phyloP scores from a whole-genome alignment of 2,329 filamentous ascomycete genomes.

The Pseudopyrenochaeta lycopersici region DNA sequence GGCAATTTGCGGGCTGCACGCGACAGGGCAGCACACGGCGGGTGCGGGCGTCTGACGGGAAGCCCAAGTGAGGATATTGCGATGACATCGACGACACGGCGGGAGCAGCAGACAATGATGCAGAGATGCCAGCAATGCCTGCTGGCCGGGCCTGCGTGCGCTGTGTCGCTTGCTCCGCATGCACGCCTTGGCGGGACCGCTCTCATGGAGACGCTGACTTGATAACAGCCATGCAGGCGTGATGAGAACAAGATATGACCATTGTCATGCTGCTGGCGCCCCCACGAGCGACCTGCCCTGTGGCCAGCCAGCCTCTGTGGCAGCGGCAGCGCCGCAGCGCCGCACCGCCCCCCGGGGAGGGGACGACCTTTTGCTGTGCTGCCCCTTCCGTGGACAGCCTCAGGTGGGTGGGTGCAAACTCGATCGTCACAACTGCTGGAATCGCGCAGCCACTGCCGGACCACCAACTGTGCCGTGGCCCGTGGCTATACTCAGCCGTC shows the following conservation, averaged over 20 bases:
- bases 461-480: constrained; percentile 10
- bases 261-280: constrained; percentile 25
- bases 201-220: constrained; percentile 31
- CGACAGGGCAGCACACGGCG: constrained; percentile 22
- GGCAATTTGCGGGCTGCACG: constrained; percentile 32
- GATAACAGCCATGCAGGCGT: constrained; percentile 44
- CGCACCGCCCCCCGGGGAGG: constrained; percentile 1
- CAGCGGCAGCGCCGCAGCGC: constrained; percentile 2
- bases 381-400: neutral
- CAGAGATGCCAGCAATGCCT: constrained; percentile 26
- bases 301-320: too few relatives aligned
- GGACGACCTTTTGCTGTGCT: too few relatives aligned
- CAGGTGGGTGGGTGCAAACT: constrained; percentile 15
- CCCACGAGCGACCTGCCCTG: constrained; percentile 26
- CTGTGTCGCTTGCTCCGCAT: constrained; percentile 35
- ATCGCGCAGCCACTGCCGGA: constrained; percentile 29
- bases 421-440: constrained; percentile 3
- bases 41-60: constrained; percentile 18
- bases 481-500: neutral
- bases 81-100: constrained; percentile 35
- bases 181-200: constrained; percentile 39
- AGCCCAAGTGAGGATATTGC: constrained; percentile 31
- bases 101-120: constrained; percentile 29
- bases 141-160: constrained; percentile 26
- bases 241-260: constrained; percentile 48